A percentile compares a stretch with the other conserved stretches of the same genome.
Conservation (phyloP, 164 flowering plant genomes). For the Magnolia changhungtana region DNA sequence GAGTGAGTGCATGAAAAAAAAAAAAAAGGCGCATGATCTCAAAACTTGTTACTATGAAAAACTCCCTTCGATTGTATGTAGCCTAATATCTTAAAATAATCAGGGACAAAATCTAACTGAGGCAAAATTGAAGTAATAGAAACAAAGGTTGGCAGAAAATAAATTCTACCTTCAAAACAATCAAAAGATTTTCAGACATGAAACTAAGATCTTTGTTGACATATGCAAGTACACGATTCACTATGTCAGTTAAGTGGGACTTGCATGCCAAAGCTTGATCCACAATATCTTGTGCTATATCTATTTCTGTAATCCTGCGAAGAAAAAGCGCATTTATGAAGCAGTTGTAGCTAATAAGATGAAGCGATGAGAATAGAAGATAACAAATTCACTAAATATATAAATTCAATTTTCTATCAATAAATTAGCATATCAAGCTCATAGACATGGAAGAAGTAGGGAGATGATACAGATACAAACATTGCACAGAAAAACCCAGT, state of each 20-base stretch:
- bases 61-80: background rate
- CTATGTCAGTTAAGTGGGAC: constrained; percentile 40
- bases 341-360: background rate
- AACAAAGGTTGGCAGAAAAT: background rate
- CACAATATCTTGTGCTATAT: constrained; percentile 45
- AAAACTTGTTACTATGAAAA: background rate
- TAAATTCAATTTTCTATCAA: background rate
- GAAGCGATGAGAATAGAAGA: background rate
- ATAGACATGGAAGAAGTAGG: no score
- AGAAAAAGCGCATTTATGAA: background rate
- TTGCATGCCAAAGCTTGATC: constrained; percentile 53
- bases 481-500: background rate
- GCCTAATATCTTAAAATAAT: background rate
- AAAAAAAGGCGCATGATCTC: background rate
- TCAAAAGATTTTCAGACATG: constrained; percentile 32
- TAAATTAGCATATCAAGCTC: no score
- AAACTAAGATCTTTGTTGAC: constrained; percentile 41
- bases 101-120: background rate
- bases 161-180: constrained; percentile 56
- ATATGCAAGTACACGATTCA: constrained; percentile 33
- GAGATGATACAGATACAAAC: background rate
- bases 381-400: background rate
- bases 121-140: background rate
- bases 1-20: no score
- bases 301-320: constrained; percentile 68